Conservation (phyloP, 1,284 basidiomycete species). For the Malassezia yamatoensis region DNA sequence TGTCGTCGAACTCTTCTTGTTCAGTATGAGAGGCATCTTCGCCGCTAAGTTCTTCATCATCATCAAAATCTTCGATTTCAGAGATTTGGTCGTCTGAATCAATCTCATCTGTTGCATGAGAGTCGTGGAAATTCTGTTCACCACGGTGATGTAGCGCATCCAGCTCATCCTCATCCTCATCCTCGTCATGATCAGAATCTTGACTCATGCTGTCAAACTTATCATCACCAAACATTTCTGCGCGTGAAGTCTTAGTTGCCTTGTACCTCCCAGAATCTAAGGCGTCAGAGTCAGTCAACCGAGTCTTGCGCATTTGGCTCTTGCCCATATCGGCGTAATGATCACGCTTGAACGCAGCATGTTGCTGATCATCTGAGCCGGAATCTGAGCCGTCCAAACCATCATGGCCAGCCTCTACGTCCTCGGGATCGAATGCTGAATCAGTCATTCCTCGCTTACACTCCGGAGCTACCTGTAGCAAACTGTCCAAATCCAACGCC, state of each 20-base stretch:
- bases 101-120: neutral
- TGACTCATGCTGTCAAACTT: constrained; percentile 13
- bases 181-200: constrained; percentile 12
- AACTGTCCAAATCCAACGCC: constrained; percentile 11
- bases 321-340: constrained; percentile 31
- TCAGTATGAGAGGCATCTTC: neutral
- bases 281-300: constrained; percentile 26
- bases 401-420: neutral
- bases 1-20: neutral
- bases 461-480: constrained; percentile 16
- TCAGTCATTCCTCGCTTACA: constrained; percentile 3
- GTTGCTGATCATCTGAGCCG: constrained; percentile 13
- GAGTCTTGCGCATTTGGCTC: constrained; percentile 28
- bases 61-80: constrained; percentile 12
- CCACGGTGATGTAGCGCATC: constrained; percentile 10
- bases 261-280: constrained; percentile 22
- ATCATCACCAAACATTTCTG: constrained; percentile 27
- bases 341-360: constrained; percentile 20
- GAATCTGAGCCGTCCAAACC: neutral
- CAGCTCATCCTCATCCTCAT: constrained; percentile 14
- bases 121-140: constrained; percentile 13
- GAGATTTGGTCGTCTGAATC: constrained; percentile 5
- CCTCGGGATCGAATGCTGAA: constrained; percentile 16
- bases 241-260: constrained; percentile 28
- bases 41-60: constrained; percentile 6